Percentiles rank a stretch among this genome's conserved stretches.
These are phyloP conservation scores for Apostasia shenzhenica DNA, from an alignment of 106 monocot genomes.

Conservation along the genomic window DNA sequence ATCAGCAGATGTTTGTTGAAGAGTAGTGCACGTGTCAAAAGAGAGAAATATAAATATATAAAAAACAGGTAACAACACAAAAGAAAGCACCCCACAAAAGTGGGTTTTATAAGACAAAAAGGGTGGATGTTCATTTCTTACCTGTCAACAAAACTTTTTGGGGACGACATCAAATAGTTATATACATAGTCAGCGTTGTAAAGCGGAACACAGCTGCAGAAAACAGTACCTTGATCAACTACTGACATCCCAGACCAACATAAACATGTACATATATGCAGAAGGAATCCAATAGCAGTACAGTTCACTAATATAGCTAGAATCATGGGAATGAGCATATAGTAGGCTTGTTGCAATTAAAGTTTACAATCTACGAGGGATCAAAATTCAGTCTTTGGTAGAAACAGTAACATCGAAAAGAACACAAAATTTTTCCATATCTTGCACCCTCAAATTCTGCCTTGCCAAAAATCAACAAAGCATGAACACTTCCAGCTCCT, in stretches of 20 bases:
- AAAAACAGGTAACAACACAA: background rate
- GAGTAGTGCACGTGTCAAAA: no score
- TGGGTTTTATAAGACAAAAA: background rate
- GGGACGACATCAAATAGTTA: slow-evolving; percentile 79
- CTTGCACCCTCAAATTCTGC: no score
- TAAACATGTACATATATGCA: background rate
- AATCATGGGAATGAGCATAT: no score
- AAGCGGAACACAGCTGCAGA: slow-evolving; percentile 87
- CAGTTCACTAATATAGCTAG: no score
- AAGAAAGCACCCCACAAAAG: background rate
- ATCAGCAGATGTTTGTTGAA: no score
- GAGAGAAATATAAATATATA: background rate
- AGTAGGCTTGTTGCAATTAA: no score
- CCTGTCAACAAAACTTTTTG: slow-evolving; percentile 96
- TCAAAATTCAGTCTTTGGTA: no score
- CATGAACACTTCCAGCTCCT: no score
- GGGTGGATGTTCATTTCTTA: slow-evolving; percentile 13
- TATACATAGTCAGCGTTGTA: slow-evolving; percentile 92
- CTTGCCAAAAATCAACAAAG: no score
- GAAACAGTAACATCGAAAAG: no score
- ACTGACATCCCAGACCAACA: background rate
- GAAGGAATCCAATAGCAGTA: slow-evolving; percentile 4
- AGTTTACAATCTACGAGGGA: no score
- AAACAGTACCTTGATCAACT: slow-evolving; percentile 1
- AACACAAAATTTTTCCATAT: no score